Percentiles rank a stretch among this genome's conserved stretches.
Conservation (phyloP, 2,329 filamentous ascomycete genomes). For the Paecilomyces dactylethromorphus region DNA sequence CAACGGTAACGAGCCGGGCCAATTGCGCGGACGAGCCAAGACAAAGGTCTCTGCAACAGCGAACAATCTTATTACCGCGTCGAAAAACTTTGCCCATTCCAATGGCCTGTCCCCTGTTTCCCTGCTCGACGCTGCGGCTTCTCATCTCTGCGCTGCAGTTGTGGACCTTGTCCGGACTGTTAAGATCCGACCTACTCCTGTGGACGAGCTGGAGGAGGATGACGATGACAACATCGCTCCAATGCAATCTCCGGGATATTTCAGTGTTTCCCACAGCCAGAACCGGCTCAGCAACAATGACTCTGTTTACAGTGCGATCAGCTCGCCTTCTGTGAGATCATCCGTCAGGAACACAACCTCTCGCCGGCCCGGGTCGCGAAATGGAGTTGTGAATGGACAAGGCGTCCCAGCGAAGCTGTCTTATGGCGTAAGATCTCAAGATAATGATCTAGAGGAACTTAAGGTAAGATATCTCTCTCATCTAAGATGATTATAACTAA, state of each 20-base stretch:
- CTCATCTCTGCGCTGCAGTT: slow-evolving; percentile 77
- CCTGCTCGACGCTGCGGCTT: slow-evolving; percentile 84
- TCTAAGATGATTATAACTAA: slow-evolving; percentile 12
- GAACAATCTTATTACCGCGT: slow-evolving; percentile 90
- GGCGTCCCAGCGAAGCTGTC: slow-evolving; percentile 23
- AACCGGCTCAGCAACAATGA: slow-evolving; percentile 56
- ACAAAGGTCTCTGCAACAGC: slow-evolving; percentile 82
- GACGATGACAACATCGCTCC: slow-evolving; percentile 60
- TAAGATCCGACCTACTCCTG: slow-evolving; percentile 73
- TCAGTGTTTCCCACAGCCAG: slow-evolving; percentile 49
- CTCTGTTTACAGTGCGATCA: slow-evolving; percentile 68
- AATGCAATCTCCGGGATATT: slow-evolving; percentile 62
- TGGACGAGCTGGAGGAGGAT: slow-evolving; percentile 69
- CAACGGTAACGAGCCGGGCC: slow-evolving; percentile 48
- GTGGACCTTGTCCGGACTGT: slow-evolving; percentile 78
- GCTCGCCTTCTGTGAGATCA: slow-evolving; percentile 49
- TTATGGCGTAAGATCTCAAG: slow-evolving; percentile 36
- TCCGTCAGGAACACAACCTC: slow-evolving; percentile 26
- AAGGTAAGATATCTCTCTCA: slow-evolving; percentile 41
- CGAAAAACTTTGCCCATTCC: slow-evolving; percentile 80
- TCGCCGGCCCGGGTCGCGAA: slow-evolving; percentile 21
- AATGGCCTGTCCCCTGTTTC: slow-evolving; percentile 88
- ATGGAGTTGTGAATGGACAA: slow-evolving; percentile 23
- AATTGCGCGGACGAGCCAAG: slow-evolving; percentile 65
- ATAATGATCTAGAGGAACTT: slow-evolving; percentile 52